Percentiles rank a stretch among this genome's conserved stretches.
phyloP scores from a whole-genome alignment of 495 filamentous ascomycete genomes.

The Neurospora sp. region DNA sequence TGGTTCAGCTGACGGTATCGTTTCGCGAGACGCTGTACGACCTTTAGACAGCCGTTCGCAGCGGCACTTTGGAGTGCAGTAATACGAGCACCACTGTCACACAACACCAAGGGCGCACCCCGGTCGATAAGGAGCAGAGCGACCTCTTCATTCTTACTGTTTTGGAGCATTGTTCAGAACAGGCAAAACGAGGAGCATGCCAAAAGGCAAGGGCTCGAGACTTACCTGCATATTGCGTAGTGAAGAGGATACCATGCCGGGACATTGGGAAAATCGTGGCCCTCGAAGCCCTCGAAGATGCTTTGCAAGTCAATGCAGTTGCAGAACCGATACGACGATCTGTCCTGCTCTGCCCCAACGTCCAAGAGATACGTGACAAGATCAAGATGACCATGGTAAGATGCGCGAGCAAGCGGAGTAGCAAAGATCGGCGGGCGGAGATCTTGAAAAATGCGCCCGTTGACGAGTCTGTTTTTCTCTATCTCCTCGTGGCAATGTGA shows the following conservation, averaged over 20 bases:
- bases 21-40: conserved; percentile 2
- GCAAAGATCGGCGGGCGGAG: not conserved
- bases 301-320: conserved; percentile 1
- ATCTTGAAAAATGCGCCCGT: not conserved
- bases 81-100: not conserved
- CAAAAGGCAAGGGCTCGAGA: not conserved
- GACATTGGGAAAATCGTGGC: not conserved
- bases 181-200: not conserved
- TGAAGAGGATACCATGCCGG: conserved; percentile 6
- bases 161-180: not conserved
- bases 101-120: conserved; percentile 1
- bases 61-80: conserved; percentile 5
- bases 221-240: conserved; percentile 1
- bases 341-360: not conserved
- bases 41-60: not conserved
- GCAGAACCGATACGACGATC: not conserved
- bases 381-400: not conserved
- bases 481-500: not conserved
- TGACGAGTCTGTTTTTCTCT: not conserved
- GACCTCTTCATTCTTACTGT: not conserved
- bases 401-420: conserved; percentile 4
- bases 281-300: not conserved
- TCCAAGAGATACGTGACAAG: conserved; percentile 6
- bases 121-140: conserved; percentile 4
- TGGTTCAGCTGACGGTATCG: not conserved